These are phyloP conservation scores for Castanopsis chinensis DNA, from an alignment of 306 rosid species.

Conservation along the genomic window DNA sequence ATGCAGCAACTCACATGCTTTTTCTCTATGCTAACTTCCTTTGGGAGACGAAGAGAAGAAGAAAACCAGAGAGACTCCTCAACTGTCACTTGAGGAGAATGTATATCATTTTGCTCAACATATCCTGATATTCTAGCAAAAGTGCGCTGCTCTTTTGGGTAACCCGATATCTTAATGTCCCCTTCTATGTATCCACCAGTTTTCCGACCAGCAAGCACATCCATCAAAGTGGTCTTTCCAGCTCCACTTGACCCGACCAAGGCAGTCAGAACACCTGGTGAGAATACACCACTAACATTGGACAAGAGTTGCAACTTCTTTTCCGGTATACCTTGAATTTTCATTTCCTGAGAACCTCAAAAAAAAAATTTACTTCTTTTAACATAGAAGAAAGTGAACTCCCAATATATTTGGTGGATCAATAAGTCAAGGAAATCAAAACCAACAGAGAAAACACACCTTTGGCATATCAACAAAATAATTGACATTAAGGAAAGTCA, in stretches of 20 bases:
- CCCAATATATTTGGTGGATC: not conserved
- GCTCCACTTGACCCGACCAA: slow-evolving; percentile 95
- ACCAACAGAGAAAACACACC: slow-evolving; percentile 37
- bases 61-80: slow-evolving; percentile 86
- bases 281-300: slow-evolving; percentile 76
- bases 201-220: slow-evolving; percentile 93
- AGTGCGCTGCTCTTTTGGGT: slow-evolving; percentile 71
- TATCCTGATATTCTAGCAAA: slow-evolving; percentile 90
- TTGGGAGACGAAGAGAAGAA: slow-evolving; percentile 80
- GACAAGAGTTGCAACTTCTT: slow-evolving; percentile 72
- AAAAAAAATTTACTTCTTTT: not conserved
- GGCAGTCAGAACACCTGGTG: slow-evolving; percentile 94
- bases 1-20: slow-evolving; percentile 47
- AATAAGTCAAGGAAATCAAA: not conserved
- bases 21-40: slow-evolving; percentile 58
- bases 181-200: slow-evolving; percentile 94
- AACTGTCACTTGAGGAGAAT: slow-evolving; percentile 90
- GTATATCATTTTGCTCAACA: slow-evolving; percentile 93
- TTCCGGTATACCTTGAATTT: slow-evolving; percentile 64
- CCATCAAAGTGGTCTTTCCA: slow-evolving; percentile 95
- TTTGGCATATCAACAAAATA: slow-evolving; percentile 87
- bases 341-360: slow-evolving; percentile 50
- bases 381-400: not conserved
- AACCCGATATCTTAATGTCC: slow-evolving; percentile 74
- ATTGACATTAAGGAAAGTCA: slow-evolving; percentile 83